Base-by-base conservation (phyloP, 108 stramenopile species). In the Nitzschia sp. region DNA sequence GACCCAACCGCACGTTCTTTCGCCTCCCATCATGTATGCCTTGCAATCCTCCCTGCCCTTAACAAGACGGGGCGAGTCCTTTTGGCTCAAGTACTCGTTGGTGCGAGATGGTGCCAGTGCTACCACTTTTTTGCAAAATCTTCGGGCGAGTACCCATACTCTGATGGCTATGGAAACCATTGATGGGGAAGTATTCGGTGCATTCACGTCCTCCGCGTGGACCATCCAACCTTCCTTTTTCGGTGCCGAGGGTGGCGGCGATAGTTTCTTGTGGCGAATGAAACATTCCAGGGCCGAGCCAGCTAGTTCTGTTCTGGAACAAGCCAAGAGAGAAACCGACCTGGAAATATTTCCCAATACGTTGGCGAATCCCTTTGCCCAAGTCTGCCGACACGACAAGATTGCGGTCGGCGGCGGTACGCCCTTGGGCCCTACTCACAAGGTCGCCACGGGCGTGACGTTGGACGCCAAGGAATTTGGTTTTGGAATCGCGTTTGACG, bases 101-200 rank as follows among this genome's bases (percentile, higher is more conserved):
- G 71, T 81, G 0, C 55, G 86, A 13, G 80, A 88, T 60, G 87
- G 87, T 35, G 81, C 87, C 13, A 78, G 75, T 22, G 23, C 79
- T 11, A 56, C 63, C n/a, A 52, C 71, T 11, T 58, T 88, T 36
- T 26, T 72, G 26, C 54, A 75, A 16, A 59, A 81, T 17, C 71
- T 80, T 5, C 58, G 84, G 29, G 75, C 66, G 4, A 72, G 84
- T n/a, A 64, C 67, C 30, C 62, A 84, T 41, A 84, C 86, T 13
- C 56, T 92, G 19, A 52, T 92, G 27, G 84, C 84, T 15, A 80
- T 85, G 44, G 90, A 92, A 77, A 92, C 87, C 22, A 71, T 77
- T 2, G 74, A 85, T 27, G 90, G 90, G 6, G 82, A 88, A 30
- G 90, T 92, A 1, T 88, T 92, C 84, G 90, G 90, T 21, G 66